Conservation (phyloP, 1,284 basidiomycete genomes). For the Cryptococcus floricola region DNA sequence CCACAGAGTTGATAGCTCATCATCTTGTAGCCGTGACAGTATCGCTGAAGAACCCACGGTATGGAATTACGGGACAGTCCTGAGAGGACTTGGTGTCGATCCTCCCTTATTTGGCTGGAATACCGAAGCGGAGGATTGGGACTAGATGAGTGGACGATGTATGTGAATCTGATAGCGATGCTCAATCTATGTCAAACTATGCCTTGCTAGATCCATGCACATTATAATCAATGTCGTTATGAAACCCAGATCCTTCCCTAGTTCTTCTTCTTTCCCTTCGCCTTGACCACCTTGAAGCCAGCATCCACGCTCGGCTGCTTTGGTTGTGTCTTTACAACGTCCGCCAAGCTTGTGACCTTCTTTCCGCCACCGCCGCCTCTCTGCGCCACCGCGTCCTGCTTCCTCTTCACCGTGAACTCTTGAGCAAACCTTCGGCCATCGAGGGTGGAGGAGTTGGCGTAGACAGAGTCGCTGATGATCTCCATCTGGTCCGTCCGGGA, state of each 20-base stretch:
- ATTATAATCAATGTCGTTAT: too few species aligned
- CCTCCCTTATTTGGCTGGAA: constrained; percentile 43
- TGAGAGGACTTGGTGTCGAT: constrained; percentile 35
- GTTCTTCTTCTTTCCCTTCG: constrained; percentile 73
- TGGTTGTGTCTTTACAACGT: constrained; percentile 79
- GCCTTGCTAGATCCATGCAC: too few species aligned
- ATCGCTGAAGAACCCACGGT: neutral
- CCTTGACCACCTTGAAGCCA: constrained; percentile 87
- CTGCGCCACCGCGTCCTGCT: constrained; percentile 59
- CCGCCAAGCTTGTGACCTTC: constrained; percentile 29
- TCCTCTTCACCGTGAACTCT: constrained; percentile 83
- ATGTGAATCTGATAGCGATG: too few species aligned
- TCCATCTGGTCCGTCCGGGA: constrained; percentile 59
- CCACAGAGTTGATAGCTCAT: neutral
- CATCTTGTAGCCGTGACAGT: neutral
- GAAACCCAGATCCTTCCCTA: neutral
- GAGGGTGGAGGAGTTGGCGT: constrained; percentile 87
- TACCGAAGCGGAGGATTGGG: constrained; percentile 38
- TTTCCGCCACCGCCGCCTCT: constrained; percentile 22
- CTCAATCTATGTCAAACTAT: too few species aligned
- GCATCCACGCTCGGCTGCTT: constrained; percentile 68
- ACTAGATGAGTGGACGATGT: too few species aligned
- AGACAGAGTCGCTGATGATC: constrained; percentile 87
- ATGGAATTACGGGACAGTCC: constrained; percentile 42
- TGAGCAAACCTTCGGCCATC: constrained; percentile 91